phyloP scores from a whole-genome alignment of 441 rosid species.

The Macaranga tanarius region DNA sequence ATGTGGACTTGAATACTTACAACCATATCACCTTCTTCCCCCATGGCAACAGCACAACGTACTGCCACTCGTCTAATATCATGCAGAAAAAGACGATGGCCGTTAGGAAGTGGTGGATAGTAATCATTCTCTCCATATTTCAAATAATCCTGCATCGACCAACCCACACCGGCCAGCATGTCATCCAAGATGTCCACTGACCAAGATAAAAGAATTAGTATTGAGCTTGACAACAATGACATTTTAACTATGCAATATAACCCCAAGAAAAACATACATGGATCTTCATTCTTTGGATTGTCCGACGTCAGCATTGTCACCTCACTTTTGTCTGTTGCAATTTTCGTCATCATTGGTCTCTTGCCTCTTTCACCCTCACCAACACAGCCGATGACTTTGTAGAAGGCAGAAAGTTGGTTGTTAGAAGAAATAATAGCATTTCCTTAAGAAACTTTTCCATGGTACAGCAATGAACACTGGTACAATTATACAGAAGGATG shows the following conservation, averaged over 20 bases:
- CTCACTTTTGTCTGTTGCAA: conserved; percentile 91
- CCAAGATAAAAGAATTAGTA: conserved; percentile 26
- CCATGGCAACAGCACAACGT: conserved; percentile 91
- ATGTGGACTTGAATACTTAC: conserved; percentile 57
- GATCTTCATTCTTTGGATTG: conserved; percentile 90
- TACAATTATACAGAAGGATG: not conserved
- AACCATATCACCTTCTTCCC: conserved; percentile 95
- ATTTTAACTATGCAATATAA: not conserved
- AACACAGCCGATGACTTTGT: conserved; percentile 73
- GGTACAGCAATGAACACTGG: not conserved
- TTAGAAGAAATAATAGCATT: not conserved
- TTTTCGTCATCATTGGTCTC: conserved; percentile 84
- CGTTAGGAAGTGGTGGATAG: conserved; percentile 89
- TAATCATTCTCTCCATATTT: conserved; percentile 82
- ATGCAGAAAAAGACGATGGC: conserved; percentile 80
- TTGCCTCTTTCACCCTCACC: conserved; percentile 86
- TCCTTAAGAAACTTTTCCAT: not conserved
- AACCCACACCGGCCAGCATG: conserved; percentile 90
- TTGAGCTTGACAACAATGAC: conserved; percentile 12
- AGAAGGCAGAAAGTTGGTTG: conserved; percentile 25
- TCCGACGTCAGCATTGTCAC: conserved; percentile 90
- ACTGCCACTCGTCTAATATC: conserved; percentile 87
- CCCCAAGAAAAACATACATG: conserved; percentile 51
- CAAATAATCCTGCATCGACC: conserved; percentile 89
- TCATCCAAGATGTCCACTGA: conserved; percentile 97